A percentile compares a stretch with the other conserved stretches of the same genome.
Conservation (phyloP, 352 stramenopile species). For the Globisporangium paroecandrum region DNA sequence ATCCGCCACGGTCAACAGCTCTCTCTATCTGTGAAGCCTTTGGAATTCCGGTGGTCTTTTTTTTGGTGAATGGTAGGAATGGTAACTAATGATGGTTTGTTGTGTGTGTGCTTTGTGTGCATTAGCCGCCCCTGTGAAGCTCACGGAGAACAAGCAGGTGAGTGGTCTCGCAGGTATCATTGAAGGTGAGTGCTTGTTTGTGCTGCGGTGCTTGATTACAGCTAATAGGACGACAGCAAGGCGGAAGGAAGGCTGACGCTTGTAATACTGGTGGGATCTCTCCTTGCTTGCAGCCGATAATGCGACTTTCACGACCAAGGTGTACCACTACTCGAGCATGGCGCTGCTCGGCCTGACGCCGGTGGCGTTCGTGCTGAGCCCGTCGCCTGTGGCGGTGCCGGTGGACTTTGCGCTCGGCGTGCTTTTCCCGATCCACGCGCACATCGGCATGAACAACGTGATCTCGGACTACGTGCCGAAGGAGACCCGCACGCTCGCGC, state of each 20-base stretch:
- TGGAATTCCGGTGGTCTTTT: constrained; percentile 26
- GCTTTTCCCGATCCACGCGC: constrained; percentile 86
- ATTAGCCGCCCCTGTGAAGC: constrained; percentile 55
- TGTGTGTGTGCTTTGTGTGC: neutral
- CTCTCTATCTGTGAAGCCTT: neutral
- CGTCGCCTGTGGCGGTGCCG: constrained; percentile 62
- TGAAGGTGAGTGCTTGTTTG: constrained; percentile 44
- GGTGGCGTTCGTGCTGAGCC: constrained; percentile 70
- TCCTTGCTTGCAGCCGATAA: constrained; percentile 56
- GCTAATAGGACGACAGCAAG: neutral
- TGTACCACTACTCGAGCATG: constrained; percentile 59
- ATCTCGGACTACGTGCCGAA: constrained; percentile 94
- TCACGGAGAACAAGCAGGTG: constrained; percentile 79
- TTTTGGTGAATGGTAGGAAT: neutral
- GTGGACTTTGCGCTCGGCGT: constrained; percentile 80
- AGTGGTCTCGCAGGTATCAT: constrained; percentile 60
- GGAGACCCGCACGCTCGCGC: constrained; percentile 43
- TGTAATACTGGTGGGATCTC: neutral
- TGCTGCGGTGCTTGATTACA: neutral
- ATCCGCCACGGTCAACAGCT: neutral
- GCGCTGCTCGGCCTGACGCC: constrained; percentile 59
- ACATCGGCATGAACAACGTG: constrained; percentile 94
- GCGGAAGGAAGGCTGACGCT: neutral
- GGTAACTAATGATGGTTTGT: neutral
- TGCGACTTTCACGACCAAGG: constrained; percentile 54